Conservation (phyloP, 1,139 yeast genomes). For the Chernovozyma sophiae-reginae region DNA sequence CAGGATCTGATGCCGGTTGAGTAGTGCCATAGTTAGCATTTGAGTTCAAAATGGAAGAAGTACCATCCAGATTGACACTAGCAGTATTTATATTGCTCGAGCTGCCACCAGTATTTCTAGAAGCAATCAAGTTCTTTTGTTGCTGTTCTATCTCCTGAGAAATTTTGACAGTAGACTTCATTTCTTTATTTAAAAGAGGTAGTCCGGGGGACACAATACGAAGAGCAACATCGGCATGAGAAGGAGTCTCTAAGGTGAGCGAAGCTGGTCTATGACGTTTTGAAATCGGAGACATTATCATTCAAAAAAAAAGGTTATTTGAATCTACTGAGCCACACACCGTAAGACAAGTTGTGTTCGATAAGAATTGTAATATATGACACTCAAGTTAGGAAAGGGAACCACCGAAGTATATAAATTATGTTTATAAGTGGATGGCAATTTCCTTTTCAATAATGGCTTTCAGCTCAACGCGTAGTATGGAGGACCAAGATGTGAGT, state of each 20-base stretch:
- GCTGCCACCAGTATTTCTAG: slow-evolving; percentile 19
- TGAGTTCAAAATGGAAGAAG: not conserved
- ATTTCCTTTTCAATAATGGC: too few species aligned
- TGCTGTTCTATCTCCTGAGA: slow-evolving; percentile 47
- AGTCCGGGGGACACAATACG: slow-evolving; percentile 47
- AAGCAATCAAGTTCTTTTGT: slow-evolving; percentile 44
- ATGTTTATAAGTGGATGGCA: too few species aligned
- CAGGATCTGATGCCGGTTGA: not conserved
- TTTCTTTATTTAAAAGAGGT: slow-evolving; percentile 41
- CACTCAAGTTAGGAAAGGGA: too few species aligned
- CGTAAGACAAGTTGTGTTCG: too few species aligned
- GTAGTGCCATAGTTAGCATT: not conserved
- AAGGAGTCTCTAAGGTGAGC: slow-evolving; percentile 13
- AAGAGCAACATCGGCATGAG: slow-evolving; percentile 25
- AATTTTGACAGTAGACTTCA: slow-evolving; percentile 43
- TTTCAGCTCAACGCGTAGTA: too few species aligned
- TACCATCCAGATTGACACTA: not conserved
- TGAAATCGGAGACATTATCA: slow-evolving; percentile 1
- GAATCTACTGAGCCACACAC: too few species aligned
- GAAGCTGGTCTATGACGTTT: slow-evolving; percentile 22
- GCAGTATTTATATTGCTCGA: not conserved
- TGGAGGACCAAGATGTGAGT: too few species aligned
- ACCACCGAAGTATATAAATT: too few species aligned
- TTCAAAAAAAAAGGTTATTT: too few species aligned
- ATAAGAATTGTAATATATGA: too few species aligned